phyloP scores from a whole-genome alignment of 2,329 filamentous ascomycete genomes.

The Hysterium pulicare region DNA sequence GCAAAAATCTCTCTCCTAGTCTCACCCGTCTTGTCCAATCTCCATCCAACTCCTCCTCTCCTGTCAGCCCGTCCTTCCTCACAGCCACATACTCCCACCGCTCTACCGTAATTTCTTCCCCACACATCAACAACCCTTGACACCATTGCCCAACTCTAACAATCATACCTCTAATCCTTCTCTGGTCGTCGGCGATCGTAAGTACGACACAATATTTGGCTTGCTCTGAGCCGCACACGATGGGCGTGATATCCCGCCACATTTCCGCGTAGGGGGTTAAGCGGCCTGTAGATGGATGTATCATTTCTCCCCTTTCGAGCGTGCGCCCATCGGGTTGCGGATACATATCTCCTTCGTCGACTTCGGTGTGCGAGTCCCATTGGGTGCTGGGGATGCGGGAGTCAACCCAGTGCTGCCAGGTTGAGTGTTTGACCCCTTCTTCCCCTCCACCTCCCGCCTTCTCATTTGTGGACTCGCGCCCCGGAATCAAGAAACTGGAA shows the following conservation, averaged over 20 bases:
- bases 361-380: constrained; percentile 22
- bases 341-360: constrained; percentile 58
- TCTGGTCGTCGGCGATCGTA: constrained; percentile 25
- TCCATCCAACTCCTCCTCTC: constrained; percentile 4
- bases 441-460: too few species aligned
- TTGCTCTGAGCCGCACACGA: constrained; percentile 17
- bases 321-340: constrained; percentile 11
- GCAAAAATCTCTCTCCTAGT: constrained; percentile 39
- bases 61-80: constrained; percentile 3
- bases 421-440: constrained; percentile 24
- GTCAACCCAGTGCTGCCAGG: constrained; percentile 61
- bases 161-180: constrained; percentile 47
- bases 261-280: constrained; percentile 63
- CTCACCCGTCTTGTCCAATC: constrained; percentile 37
- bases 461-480: not conserved
- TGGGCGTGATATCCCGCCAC: constrained; percentile 53
- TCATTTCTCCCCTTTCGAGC: constrained; percentile 58
- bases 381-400: constrained; percentile 43
- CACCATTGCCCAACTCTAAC: constrained; percentile 53
- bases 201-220: constrained; percentile 14
- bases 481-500: not conserved
- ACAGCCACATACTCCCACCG: constrained; percentile 49
- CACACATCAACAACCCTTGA: constrained; percentile 55
- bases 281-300: constrained; percentile 53
- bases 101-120: constrained; percentile 48